These are phyloP conservation scores for Trichoderma asperellum DNA, from an alignment of 2,329 filamentous ascomycete species.

Conservation along the genomic window DNA sequence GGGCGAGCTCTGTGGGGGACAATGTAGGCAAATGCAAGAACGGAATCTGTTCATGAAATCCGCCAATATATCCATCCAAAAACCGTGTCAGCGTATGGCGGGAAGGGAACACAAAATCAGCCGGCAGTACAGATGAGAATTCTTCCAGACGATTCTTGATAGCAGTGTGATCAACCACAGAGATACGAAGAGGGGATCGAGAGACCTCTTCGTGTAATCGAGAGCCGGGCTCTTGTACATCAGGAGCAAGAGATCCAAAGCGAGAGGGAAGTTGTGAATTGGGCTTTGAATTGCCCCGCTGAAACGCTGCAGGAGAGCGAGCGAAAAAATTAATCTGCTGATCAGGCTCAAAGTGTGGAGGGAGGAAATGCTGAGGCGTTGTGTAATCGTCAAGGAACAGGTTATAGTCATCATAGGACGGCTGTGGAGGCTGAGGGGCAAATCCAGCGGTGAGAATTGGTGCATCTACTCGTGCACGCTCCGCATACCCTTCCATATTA, in stretches of 20 bases:
- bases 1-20: conserved; percentile 63
- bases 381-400: conserved; percentile 62
- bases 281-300: conserved; percentile 51
- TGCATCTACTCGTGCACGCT: conserved; percentile 53
- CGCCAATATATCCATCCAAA: conserved; percentile 70
- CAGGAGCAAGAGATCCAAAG: conserved; percentile 58
- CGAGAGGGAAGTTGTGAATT: conserved; percentile 58
- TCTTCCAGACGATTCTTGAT: conserved; percentile 64
- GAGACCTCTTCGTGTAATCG: conserved; percentile 40
- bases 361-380: conserved; percentile 58
- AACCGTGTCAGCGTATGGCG: conserved; percentile 70
- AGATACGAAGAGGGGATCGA: conserved; percentile 52
- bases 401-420: conserved; percentile 60
- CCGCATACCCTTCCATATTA: conserved; percentile 49
- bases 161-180: conserved; percentile 56
- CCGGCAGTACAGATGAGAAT: conserved; percentile 62
- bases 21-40: conserved; percentile 71
- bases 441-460: conserved; percentile 48
- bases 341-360: conserved; percentile 58
- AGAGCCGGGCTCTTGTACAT: conserved; percentile 39
- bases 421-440: conserved; percentile 38
- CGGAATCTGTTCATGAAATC: conserved; percentile 62
- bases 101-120: conserved; percentile 69
- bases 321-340: conserved; percentile 58
- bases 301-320: conserved; percentile 46